Conservation (phyloP, 2,329 filamentous ascomycete species). For the Cordyceps militaris region DNA sequence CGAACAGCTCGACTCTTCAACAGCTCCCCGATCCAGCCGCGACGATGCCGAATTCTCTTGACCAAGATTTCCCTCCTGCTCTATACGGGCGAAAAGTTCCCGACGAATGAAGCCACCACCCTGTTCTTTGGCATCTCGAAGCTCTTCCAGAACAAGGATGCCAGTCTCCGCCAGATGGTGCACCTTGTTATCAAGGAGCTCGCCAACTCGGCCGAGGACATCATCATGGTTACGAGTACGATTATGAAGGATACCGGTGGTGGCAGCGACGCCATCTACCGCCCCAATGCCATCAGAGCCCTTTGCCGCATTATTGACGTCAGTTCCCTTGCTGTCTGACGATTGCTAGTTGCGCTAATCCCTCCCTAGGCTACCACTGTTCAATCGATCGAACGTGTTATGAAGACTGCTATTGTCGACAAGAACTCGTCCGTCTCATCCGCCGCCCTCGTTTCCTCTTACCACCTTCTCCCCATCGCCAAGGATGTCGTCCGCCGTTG, state of each 20-base stretch:
- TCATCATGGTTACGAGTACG: constrained; percentile 98
- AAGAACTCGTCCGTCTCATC: constrained; percentile 97
- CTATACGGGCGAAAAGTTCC: constrained; percentile 95
- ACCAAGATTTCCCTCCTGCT: constrained; percentile 96
- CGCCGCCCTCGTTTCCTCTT: constrained; percentile 90
- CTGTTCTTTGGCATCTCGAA: constrained; percentile 99
- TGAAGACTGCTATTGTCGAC: constrained; percentile 99
- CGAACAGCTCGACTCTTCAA: constrained; percentile 88
- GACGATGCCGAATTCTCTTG: constrained; percentile 93
- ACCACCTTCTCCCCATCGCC: constrained; percentile 93
- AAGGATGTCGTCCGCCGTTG: constrained; percentile 92
- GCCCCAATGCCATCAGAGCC: constrained; percentile 91
- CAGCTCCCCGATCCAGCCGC: constrained; percentile 89
- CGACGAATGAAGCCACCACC: constrained; percentile 92
- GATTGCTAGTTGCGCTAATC: constrained; percentile 17
- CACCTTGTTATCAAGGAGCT: constrained; percentile 98
- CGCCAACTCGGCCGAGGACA: constrained; percentile 90
- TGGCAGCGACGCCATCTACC: constrained; percentile 86
- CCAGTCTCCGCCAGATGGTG: constrained; percentile 95
- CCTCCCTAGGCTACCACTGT: constrained; percentile 72
- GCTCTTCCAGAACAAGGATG: constrained; percentile 99
- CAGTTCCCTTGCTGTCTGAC: constrained; percentile 30
- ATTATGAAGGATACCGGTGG: constrained; percentile 99
- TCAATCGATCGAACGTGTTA: constrained; percentile 93
- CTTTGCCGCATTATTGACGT: constrained; percentile 96